Conservation (phyloP, 352 stramenopile genomes). For the Phytophthora pinifolia region DNA sequence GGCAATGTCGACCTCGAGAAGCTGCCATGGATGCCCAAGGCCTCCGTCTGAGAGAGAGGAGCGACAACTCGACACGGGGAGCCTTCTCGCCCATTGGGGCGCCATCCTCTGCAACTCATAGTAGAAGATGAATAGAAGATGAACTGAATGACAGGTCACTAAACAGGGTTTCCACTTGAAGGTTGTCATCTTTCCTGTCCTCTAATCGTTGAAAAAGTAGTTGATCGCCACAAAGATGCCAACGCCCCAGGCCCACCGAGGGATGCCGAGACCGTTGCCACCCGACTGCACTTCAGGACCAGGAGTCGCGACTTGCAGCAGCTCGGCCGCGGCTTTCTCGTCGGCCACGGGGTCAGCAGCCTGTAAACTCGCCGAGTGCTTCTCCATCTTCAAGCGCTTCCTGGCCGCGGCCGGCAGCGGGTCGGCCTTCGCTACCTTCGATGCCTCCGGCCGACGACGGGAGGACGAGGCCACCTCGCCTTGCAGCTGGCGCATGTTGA, state of each 20-base stretch:
- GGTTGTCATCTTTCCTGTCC: not conserved
- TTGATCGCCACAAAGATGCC: constrained; percentile 69
- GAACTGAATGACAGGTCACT: too few species aligned
- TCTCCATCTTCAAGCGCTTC: constrained; percentile 71
- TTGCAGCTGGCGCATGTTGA: constrained; percentile 78
- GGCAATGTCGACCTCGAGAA: constrained; percentile 68
- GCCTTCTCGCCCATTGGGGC: too few species aligned
- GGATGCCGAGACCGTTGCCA: constrained; percentile 46
- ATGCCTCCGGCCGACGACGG: constrained; percentile 44
- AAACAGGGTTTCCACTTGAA: too few species aligned
- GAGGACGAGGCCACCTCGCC: constrained; percentile 67
- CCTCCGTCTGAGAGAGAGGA: too few species aligned
- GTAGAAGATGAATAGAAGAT: not conserved
- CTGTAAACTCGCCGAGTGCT: constrained; percentile 30
- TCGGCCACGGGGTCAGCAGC: constrained; percentile 9
- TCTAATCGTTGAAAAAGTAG: constrained; percentile 55
- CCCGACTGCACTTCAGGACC: constrained; percentile 49
- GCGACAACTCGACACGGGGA: too few species aligned
- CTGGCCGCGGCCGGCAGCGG: constrained; percentile 48
- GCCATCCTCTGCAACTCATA: too few species aligned
- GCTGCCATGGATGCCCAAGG: constrained; percentile 42
- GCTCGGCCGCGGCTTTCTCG: constrained; percentile 33
- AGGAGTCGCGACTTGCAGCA: constrained; percentile 47
- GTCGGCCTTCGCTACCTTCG: constrained; percentile 54
- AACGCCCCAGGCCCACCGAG: constrained; percentile 67